Evolutionary conservation across 768 basidiomycete genomes (phyloP).

Genomic region (Krasilnikovozyma curviuscula): DNA sequence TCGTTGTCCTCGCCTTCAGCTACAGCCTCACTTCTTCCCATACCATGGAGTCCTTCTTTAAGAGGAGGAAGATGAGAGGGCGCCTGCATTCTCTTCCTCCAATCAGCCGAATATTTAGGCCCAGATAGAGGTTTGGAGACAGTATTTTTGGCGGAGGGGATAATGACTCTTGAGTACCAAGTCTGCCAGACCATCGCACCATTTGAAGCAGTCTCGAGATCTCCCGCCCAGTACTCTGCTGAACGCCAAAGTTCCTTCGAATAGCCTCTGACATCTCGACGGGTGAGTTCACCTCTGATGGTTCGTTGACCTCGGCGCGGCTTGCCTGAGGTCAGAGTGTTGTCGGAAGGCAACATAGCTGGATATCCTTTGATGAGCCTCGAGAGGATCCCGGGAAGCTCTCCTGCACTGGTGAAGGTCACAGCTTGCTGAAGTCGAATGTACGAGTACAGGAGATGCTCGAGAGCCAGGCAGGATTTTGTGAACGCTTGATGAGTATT

Average conservation of each 20-base stretch:
- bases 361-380: conserved; percentile 86
- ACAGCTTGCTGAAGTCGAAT: conserved; percentile 57
- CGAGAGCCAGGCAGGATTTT: conserved; percentile 64
- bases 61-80: conserved; percentile 40
- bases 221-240: conserved; percentile 20
- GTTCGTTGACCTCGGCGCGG: conserved; percentile 58
- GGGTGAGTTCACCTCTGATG: conserved; percentile 54
- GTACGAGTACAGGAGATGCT: conserved; percentile 79
- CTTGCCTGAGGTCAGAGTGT: conserved; percentile 34
- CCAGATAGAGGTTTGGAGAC: background rate
- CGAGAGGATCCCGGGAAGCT: conserved; percentile 54
- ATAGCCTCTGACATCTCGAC: conserved; percentile 71
- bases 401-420: conserved; percentile 15
- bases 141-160: background rate
- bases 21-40: background rate
- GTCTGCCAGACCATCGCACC: background rate
- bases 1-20: conserved; percentile 33
- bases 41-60: background rate
- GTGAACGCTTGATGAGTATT: conserved; percentile 50
- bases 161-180: background rate
- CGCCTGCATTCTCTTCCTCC: conserved; percentile 57
- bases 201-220: conserved; percentile 4
- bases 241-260: conserved; percentile 62
- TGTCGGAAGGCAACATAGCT: conserved; percentile 42
- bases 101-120: conserved; percentile 54